Evolutionary conservation across 805 yeast species (phyloP).

Genomic region (Hanseniaspora hatyaiensis): DNA sequence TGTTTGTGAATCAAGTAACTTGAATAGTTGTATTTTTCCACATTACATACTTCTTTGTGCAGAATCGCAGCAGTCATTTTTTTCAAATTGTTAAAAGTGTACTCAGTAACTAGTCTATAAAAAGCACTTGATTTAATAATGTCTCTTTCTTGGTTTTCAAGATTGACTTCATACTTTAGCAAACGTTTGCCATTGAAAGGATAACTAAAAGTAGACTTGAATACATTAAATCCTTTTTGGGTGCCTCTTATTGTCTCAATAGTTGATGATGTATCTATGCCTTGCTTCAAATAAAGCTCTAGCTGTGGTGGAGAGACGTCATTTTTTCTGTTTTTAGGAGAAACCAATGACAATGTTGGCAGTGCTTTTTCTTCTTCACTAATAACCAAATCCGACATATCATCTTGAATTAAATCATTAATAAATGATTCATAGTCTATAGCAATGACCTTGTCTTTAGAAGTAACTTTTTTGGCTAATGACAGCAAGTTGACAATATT

Average conservation of each 20-base stretch:
- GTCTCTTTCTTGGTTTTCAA: not conserved
- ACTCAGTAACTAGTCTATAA: not conserved
- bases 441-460: not conserved
- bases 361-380: slow-evolving; percentile 16
- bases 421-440: slow-evolving; percentile 9
- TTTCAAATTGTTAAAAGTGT: not conserved
- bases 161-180: not conserved
- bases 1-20: not conserved
- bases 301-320: not conserved
- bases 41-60: not conserved
- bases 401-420: slow-evolving; percentile 10
- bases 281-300: not conserved
- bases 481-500: not conserved
- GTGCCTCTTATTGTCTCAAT: not conserved
- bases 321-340: not conserved
- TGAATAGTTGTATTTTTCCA: not conserved
- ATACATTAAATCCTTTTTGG: not conserved
- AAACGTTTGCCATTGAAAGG: not conserved
- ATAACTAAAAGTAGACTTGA: not conserved
- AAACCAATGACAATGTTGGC: not conserved
- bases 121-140: not conserved
- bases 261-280: not conserved
- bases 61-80: not conserved
- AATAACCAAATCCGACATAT: slow-evolving; percentile 3
- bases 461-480: not conserved